Percentiles rank a stretch among this genome's conserved stretches.
Conservation (phyloP, 2,329 filamentous ascomycete species). For the Ophiocordyceps australis region DNA sequence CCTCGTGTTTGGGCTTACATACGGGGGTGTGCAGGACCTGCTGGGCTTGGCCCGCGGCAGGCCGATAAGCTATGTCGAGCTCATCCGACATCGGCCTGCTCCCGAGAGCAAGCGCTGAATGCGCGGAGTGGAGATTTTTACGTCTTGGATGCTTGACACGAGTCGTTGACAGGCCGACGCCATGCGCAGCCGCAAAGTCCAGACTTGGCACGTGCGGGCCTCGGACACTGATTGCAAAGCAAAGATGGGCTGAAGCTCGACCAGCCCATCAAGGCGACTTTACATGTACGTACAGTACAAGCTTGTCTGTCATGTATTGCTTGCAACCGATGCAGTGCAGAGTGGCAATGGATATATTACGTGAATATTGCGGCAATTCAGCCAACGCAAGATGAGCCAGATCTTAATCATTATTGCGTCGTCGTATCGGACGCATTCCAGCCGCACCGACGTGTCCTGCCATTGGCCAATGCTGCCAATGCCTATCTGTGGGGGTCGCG, state of each 20-base stretch:
- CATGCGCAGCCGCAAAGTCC: constrained; percentile 2
- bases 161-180: constrained; percentile 2
- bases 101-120: not conserved
- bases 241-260: too few species aligned
- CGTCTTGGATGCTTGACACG: not conserved
- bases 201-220: too few species aligned
- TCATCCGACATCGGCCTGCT: constrained; percentile 29
- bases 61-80: constrained; percentile 57
- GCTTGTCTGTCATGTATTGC: too few species aligned
- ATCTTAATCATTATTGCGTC: not conserved
- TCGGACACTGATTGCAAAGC: too few species aligned
- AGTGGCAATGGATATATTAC: too few species aligned
- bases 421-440: constrained; percentile 8
- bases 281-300: too few species aligned
- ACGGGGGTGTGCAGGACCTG: constrained; percentile 65
- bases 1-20: constrained; percentile 59
- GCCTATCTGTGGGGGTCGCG: too few species aligned
- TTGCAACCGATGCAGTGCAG: too few species aligned
- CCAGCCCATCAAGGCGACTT: too few species aligned
- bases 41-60: constrained; percentile 52
- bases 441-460: not conserved
- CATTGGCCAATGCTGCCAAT: constrained; percentile 4
- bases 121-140: not conserved
- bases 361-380: too few species aligned
- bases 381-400: constrained; percentile 1